These are phyloP conservation scores for Alternaria ethzedia DNA, from an alignment of 2,329 filamentous ascomycete species.

Conservation along the genomic window DNA sequence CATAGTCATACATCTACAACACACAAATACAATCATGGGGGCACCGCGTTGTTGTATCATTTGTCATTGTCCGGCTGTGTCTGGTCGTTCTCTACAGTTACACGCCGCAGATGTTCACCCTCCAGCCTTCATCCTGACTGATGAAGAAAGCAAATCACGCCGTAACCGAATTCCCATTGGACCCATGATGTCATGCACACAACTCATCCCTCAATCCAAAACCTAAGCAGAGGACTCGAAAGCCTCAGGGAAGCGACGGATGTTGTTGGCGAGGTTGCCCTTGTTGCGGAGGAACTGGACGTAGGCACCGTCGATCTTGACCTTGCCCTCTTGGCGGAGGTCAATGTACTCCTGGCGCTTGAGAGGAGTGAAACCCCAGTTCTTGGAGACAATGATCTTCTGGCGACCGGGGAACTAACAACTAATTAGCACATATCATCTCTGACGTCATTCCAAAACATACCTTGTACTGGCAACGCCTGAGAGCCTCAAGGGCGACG, in stretches of 20 bases:
- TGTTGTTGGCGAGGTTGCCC: conserved; percentile 83
- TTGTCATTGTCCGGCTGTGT: conserved; percentile 43
- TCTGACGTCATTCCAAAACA: background rate
- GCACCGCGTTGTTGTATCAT: conserved; percentile 29
- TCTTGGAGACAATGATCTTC: conserved; percentile 99
- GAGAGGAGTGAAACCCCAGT: conserved; percentile 99
- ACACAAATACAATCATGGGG: background rate
- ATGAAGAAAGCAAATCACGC: conserved; percentile 46
- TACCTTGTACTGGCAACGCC: conserved; percentile 97
- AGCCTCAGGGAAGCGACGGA: conserved; percentile 92
- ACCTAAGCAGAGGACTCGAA: conserved; percentile 62
- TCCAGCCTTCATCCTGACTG: conserved; percentile 42
- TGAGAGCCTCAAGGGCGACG: conserved; percentile 95
- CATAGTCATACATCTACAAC: background rate
- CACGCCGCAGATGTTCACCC: conserved; percentile 28
- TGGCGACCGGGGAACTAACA: conserved; percentile 90
- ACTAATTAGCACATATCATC: background rate
- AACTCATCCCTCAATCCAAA: conserved; percentile 23
- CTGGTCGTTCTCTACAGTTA: conserved; percentile 39
- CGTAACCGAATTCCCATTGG: conserved; percentile 47
- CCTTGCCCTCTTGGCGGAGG: conserved; percentile 89
- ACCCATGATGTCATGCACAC: conserved; percentile 40
- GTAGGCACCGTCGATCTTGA: conserved; percentile 98
- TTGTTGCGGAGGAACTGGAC: conserved; percentile 98
- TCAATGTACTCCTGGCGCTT: conserved; percentile 96